Conservation (phyloP, 768 basidiomycete species). For the Phaeotremella skinneri region DNA sequence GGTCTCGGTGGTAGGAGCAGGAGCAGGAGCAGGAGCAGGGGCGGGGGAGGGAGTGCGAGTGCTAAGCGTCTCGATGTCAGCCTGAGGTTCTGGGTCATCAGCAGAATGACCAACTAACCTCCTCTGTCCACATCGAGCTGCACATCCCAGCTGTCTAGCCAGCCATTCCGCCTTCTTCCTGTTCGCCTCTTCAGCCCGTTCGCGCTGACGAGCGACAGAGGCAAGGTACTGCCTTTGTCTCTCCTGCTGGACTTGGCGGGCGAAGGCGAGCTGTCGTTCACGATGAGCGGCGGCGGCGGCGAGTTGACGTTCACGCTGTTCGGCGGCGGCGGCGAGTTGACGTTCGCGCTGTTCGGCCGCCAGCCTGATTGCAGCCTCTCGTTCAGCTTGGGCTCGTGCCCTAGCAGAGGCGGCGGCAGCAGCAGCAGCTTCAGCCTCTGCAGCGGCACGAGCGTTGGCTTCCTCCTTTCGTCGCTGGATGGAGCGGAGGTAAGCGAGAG, state of each 20-base stretch:
- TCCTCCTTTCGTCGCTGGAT: slow-evolving; percentile 37
- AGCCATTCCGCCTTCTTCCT: background rate
- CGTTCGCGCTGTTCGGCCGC: background rate
- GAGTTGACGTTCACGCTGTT: background rate
- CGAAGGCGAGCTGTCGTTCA: slow-evolving; percentile 12
- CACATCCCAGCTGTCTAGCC: too few species aligned
- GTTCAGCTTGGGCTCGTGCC: slow-evolving; percentile 17
- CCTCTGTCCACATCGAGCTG: too few species aligned
- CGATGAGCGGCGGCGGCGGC: slow-evolving; percentile 8
- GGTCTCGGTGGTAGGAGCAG: background rate
- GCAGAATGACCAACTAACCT: too few species aligned
- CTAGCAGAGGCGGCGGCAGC: slow-evolving; percentile 7
- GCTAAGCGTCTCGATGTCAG: background rate
- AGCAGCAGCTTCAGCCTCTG: slow-evolving; percentile 20
- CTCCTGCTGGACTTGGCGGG: background rate
- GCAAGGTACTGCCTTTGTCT: slow-evolving; percentile 6
- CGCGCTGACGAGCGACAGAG: slow-evolving; percentile 10
- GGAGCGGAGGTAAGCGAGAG: slow-evolving; percentile 36
- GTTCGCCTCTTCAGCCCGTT: slow-evolving; percentile 4
- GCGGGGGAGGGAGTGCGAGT: background rate
- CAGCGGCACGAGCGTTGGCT: slow-evolving; percentile 20
- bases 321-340: background rate
- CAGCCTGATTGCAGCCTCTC: slow-evolving; percentile 24
- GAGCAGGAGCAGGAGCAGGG: background rate
- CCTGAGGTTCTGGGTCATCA: background rate